Conservation (phyloP, 495 filamentous ascomycete genomes). For the Hyaloscypha variabilis region DNA sequence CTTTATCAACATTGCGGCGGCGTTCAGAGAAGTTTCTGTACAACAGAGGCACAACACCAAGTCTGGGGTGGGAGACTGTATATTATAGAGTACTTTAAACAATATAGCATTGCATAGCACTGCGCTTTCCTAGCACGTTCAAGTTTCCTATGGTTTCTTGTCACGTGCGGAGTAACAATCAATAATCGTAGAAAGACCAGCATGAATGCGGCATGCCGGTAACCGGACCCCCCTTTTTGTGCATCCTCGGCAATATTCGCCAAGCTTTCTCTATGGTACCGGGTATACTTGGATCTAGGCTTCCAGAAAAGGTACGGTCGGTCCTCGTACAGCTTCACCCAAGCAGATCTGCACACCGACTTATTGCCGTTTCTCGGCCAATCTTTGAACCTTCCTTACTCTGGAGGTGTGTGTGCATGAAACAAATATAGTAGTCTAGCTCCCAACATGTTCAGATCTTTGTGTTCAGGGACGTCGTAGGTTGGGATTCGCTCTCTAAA, state of each 20-base stretch:
- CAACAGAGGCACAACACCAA: not conserved
- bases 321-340: not conserved
- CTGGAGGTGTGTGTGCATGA: not conserved
- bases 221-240: not conserved
- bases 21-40: conserved; percentile 24
- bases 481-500: conserved; percentile 1
- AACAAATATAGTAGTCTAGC: not conserved
- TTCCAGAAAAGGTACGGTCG: not conserved
- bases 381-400: not conserved
- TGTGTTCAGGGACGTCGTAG: not conserved
- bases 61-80: not conserved
- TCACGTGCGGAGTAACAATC: not conserved
- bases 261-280: not conserved
- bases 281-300: not conserved
- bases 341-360: not conserved
- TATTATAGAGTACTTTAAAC: not conserved
- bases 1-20: conserved; percentile 28
- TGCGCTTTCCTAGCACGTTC: not conserved
- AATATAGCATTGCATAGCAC: not conserved
- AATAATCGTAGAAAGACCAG: too few species aligned
- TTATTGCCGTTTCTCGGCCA: not conserved
- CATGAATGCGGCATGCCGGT: not conserved
- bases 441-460: not conserved
- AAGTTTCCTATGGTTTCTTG: not conserved
- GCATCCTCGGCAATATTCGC: not conserved